phyloP scores from a whole-genome alignment of 2,329 filamentous ascomycete genomes.

The Bipolaris bicolor region DNA sequence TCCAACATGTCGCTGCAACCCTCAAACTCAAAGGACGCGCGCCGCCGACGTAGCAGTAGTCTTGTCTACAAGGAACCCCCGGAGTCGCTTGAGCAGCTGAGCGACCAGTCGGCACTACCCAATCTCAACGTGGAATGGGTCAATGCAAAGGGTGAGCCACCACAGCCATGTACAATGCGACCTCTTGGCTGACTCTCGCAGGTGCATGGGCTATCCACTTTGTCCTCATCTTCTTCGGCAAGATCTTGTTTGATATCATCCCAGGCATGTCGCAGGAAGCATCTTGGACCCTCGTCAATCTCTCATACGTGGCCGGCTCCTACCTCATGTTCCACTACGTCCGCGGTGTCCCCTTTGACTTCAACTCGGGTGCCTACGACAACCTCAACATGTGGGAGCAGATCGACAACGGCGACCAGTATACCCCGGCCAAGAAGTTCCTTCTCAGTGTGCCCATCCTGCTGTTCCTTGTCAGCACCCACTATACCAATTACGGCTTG shows the following conservation, averaged over 20 bases:
- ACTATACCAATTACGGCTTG: constrained; percentile 98
- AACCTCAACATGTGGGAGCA: constrained; percentile 99
- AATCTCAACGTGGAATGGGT: constrained; percentile 99
- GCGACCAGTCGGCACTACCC: constrained; percentile 90
- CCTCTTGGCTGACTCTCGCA: constrained; percentile 50
- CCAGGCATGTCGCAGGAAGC: constrained; percentile 96
- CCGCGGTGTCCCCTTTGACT: constrained; percentile 96
- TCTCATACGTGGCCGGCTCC: constrained; percentile 98
- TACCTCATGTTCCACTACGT: constrained; percentile 99
- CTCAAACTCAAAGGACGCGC: constrained; percentile 61
- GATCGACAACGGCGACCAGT: constrained; percentile 98
- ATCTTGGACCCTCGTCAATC: constrained; percentile 98
- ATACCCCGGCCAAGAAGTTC: constrained; percentile 98
- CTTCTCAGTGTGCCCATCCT: constrained; percentile 91
- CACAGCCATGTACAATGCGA: not conserved
- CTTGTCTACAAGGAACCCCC: constrained; percentile 97
- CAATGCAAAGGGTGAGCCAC: constrained; percentile 84
- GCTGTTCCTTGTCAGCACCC: constrained; percentile 93
- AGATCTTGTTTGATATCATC: constrained; percentile 96
- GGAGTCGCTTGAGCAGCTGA: constrained; percentile 96
- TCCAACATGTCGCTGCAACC: constrained; percentile 44
- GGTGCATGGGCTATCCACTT: constrained; percentile 98
- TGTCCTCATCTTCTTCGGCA: constrained; percentile 86
- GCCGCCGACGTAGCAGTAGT: constrained; percentile 95
- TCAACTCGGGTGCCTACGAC: constrained; percentile 97